Percentiles rank a stretch among this genome's conserved stretches.
Conservation (phyloP, 164 flowering plant species). For the Liriodendron chinense region DNA sequence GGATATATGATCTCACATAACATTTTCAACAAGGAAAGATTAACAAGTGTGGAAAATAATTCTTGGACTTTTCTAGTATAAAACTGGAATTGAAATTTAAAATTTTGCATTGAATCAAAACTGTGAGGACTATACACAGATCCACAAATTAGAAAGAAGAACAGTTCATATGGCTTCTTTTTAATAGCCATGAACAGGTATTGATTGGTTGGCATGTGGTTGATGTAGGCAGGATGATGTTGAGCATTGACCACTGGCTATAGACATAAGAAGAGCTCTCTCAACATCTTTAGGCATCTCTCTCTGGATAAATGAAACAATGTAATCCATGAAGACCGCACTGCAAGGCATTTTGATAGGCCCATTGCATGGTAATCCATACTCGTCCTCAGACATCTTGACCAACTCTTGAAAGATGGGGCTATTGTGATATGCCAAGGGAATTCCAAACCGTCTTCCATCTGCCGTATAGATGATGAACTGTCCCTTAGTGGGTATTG, state of each 20-base stretch:
- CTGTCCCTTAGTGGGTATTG: constrained; percentile 13
- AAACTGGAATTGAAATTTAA: too few species aligned
- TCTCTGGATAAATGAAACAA: constrained; percentile 9
- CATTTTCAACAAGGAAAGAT: too few species aligned
- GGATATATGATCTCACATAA: too few species aligned
- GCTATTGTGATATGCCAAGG: constrained; percentile 18
- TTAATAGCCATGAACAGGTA: not conserved
- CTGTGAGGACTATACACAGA: not conserved
- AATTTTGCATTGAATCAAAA: too few species aligned
- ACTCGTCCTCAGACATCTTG: constrained; percentile 27
- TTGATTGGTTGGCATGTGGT: not conserved
- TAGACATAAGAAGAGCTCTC: constrained; percentile 5
- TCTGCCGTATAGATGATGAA: constrained; percentile 13
- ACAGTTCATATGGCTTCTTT: not conserved
- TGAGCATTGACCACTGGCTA: constrained; percentile 8
- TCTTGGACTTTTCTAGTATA: too few species aligned
- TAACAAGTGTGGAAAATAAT: too few species aligned
- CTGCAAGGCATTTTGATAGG: constrained; percentile 26
- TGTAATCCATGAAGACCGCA: constrained; percentile 19
- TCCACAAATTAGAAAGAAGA: not conserved
- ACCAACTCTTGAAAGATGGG: constrained; percentile 26
- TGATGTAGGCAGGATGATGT: constrained; percentile 1
- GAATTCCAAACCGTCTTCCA: constrained; percentile 16
- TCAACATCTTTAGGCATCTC: not conserved
- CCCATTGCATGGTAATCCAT: constrained; percentile 21